Evolutionary conservation across 306 rosid species (phyloP).

Genomic region (Inga leiocalycina): DNA sequence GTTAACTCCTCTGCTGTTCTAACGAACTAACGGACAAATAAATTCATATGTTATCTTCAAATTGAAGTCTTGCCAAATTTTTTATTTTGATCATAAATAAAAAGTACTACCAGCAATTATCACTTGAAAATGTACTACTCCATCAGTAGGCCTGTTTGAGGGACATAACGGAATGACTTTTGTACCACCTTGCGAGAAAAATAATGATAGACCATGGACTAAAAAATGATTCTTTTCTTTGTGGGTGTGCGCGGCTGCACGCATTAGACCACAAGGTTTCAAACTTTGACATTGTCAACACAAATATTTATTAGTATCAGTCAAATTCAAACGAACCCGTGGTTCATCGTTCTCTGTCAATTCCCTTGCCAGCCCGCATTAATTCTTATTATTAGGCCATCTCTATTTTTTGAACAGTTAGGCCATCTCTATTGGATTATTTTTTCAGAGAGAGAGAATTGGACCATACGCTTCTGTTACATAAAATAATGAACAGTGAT

Average conservation of each 20-base stretch:
- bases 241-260: neutral
- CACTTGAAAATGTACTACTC: conserved; percentile 13
- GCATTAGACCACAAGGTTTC: neutral
- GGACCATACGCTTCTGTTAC: conserved; percentile 43
- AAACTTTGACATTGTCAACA: conserved; percentile 8
- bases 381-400: conserved; percentile 7
- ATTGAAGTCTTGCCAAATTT: neutral
- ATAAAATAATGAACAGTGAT: conserved; percentile 35
- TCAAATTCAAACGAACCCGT: conserved; percentile 37
- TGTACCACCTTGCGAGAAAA: conserved; percentile 6
- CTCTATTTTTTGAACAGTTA: neutral
- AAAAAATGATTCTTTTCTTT: neutral
- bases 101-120: neutral
- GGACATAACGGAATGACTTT: conserved; percentile 30
- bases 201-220: neutral
- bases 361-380: conserved; percentile 17
- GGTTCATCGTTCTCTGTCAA: conserved; percentile 3
- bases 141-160: neutral
- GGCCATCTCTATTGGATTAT: no score
- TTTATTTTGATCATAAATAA: neutral
- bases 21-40: neutral
- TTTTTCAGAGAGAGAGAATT: neutral
- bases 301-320: conserved; percentile 19
- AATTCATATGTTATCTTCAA: neutral
- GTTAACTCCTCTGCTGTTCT: neutral